A percentile compares a stretch with the other conserved stretches of the same genome.
phyloP scores from a whole-genome alignment of 352 stramenopile species.

The Plasmopara muralis region DNA sequence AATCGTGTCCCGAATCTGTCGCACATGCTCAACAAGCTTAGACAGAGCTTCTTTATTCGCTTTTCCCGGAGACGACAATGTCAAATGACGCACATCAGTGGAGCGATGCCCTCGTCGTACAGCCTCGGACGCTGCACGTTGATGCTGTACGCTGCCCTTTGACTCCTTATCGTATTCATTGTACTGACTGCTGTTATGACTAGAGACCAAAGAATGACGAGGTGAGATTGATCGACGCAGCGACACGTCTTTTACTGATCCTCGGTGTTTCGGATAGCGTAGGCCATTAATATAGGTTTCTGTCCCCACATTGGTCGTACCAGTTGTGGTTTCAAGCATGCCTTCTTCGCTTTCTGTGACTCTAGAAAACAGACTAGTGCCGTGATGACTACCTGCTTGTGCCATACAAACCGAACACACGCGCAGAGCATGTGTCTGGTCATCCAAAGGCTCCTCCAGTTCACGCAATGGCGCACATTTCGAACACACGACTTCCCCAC shows the following conservation, averaged over 20 bases:
- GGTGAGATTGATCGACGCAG: slow-evolving; percentile 13
- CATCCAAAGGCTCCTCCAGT: slow-evolving; percentile 55
- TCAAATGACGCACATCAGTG: slow-evolving; percentile 23
- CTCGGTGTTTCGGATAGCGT: slow-evolving; percentile 27
- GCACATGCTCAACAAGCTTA: slow-evolving; percentile 56
- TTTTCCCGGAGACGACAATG: slow-evolving; percentile 24
- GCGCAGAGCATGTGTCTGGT: slow-evolving; percentile 45
- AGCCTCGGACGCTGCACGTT: slow-evolving; percentile 12
- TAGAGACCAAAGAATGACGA: slow-evolving; percentile 4
- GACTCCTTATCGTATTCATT: slow-evolving; percentile 9
- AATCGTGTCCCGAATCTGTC: slow-evolving; percentile 62
- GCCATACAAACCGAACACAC: slow-evolving; percentile 69
- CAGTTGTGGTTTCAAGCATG: slow-evolving; percentile 19
- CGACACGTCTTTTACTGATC: slow-evolving; percentile 17
- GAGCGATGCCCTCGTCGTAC: slow-evolving; percentile 5
- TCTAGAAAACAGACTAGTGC: slow-evolving; percentile 19
- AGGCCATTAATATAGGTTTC: slow-evolving; percentile 39
- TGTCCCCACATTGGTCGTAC: slow-evolving; percentile 41
- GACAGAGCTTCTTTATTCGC: slow-evolving; percentile 39
- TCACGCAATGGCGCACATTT: slow-evolving; percentile 63
- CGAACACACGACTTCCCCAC: slow-evolving; percentile 72
- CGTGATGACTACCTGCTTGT: slow-evolving; percentile 26
- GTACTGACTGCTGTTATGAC: slow-evolving; percentile 11
- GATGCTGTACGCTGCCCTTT: slow-evolving; percentile 8
- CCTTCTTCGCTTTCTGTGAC: slow-evolving; percentile 25